Conservation (phyloP, 495 filamentous ascomycete species). For the Geopyxis carbonaria region DNA sequence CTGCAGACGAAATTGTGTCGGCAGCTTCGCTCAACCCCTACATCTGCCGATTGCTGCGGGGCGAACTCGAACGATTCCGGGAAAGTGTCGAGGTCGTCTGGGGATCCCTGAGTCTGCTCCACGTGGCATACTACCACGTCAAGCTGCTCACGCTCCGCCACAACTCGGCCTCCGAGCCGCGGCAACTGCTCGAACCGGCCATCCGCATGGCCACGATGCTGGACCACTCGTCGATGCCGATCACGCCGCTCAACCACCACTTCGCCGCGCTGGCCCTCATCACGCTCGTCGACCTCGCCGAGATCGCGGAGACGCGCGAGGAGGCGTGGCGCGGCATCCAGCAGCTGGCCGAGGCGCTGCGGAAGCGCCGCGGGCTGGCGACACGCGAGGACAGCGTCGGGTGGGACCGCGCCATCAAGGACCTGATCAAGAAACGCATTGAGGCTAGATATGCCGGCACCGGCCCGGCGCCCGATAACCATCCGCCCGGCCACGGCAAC, state of each 20-base stretch:
- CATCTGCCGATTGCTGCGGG: conserved; percentile 27
- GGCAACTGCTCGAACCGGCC: conserved; percentile 46
- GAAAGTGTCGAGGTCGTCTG: conserved; percentile 25
- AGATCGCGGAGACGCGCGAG: conserved; percentile 25
- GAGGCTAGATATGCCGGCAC: conserved; percentile 11
- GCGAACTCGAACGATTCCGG: conserved; percentile 27
- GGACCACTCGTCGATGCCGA: conserved; percentile 37
- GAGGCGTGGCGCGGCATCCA: conserved; percentile 26
- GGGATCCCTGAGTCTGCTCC: conserved; percentile 30
- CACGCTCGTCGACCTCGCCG: conserved; percentile 48
- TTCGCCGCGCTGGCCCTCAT: conserved; percentile 49
- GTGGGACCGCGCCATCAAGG: conserved; percentile 21
- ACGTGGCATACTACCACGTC: conserved; percentile 59
- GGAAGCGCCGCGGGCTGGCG: conserved; percentile 9
- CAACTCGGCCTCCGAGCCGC: conserved; percentile 38
- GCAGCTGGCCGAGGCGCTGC: conserved; percentile 17
- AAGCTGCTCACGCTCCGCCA: conserved; percentile 44
- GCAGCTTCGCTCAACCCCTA: conserved; percentile 29
- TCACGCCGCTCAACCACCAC: conserved; percentile 55
- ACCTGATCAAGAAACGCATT: conserved; percentile 17
- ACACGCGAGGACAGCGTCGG: conserved; percentile 18
- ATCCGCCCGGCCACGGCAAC: conserved; percentile 17
- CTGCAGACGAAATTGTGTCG: conserved; percentile 34
- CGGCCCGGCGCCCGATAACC: conserved; percentile 8
- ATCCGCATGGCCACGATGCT: conserved; percentile 40